phyloP scores from a whole-genome alignment of 352 stramenopile species.

The Phytophthora foliorum region DNA sequence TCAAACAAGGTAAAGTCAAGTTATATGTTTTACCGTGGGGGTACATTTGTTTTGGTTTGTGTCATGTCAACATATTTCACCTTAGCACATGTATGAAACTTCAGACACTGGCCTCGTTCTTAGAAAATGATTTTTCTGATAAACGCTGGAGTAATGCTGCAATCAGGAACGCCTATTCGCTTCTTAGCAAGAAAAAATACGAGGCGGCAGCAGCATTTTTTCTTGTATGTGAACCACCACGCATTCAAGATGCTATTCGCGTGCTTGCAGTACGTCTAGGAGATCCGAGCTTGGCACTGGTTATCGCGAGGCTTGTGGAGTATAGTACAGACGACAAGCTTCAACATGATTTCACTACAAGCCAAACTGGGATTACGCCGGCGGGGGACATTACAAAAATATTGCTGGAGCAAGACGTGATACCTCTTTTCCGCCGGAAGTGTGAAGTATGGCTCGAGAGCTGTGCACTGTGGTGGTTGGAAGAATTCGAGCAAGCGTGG shows the following conservation, averaged over 20 bases:
- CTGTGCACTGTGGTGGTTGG: constrained; percentile 85
- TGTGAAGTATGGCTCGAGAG: constrained; percentile 82
- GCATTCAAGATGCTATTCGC: constrained; percentile 93
- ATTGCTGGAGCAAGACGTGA: constrained; percentile 74
- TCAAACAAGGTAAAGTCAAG: constrained; percentile 65
- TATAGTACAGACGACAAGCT: constrained; percentile 62
- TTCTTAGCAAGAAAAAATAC: constrained; percentile 95
- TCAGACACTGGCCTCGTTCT: constrained; percentile 78
- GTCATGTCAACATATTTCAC: background rate
- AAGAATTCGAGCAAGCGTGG: constrained; percentile 87
- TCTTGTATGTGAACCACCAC: constrained; percentile 92
- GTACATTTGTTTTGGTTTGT: background rate
- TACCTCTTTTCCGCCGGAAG: constrained; percentile 69
- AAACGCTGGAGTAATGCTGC: constrained; percentile 89
- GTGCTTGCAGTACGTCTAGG: constrained; percentile 88
- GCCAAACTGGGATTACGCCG: constrained; percentile 69
- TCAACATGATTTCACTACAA: constrained; percentile 65
- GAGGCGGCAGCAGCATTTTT: constrained; percentile 93
- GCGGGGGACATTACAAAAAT: constrained; percentile 57
- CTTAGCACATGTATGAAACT: constrained; percentile 4
- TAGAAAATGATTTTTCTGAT: constrained; percentile 86
- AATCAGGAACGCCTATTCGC: constrained; percentile 96
- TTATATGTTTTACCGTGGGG: background rate
- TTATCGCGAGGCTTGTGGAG: constrained; percentile 92
- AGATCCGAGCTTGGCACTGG: constrained; percentile 91